These are phyloP conservation scores for Cyberlindnera mrakii DNA, from an alignment of 805 yeast genomes.

Conservation along the genomic window DNA sequence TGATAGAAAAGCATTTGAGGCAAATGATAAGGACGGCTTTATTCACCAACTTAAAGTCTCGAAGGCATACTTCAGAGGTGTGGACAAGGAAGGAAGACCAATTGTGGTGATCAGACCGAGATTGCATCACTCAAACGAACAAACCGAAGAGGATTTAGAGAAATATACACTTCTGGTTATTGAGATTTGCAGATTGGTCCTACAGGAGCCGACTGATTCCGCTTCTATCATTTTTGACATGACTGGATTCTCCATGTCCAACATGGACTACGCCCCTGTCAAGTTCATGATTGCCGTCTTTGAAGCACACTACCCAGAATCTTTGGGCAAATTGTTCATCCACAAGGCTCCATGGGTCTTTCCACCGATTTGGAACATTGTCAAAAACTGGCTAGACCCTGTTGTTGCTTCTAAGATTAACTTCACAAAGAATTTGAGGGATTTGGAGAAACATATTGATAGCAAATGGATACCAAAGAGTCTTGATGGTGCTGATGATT, in stretches of 20 bases:
- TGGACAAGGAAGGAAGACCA: conserved; percentile 70
- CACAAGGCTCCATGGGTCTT: conserved; percentile 98
- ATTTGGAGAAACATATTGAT: conserved; percentile 58
- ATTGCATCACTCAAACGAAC: conserved; percentile 64
- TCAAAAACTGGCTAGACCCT: conserved; percentile 93
- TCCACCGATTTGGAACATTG: conserved; percentile 88
- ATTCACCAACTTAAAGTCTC: conserved; percentile 42
- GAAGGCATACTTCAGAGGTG: conserved; percentile 71
- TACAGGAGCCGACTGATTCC: conserved; percentile 71
- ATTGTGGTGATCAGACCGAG: conserved; percentile 76
- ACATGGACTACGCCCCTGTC: conserved; percentile 90
- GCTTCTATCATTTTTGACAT: conserved; percentile 84
- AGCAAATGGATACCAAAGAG: conserved; percentile 55
- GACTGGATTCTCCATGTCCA: conserved; percentile 77
- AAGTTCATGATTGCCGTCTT: conserved; percentile 84
- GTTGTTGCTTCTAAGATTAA: conserved; percentile 89
- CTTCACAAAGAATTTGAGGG: conserved; percentile 68
- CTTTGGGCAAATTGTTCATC: conserved; percentile 74
- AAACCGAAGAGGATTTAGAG: conserved; percentile 65
- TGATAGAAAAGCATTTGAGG: conserved; percentile 54
- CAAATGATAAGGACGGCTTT: conserved; percentile 35
- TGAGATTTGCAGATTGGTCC: conserved; percentile 73
- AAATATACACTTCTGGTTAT: conserved; percentile 68
- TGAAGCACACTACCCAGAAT: conserved; percentile 96
- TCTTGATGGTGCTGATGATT: conserved; percentile 68